Conservation (phyloP, 352 stramenopile genomes). For the Saprolegnia diclina region DNA sequence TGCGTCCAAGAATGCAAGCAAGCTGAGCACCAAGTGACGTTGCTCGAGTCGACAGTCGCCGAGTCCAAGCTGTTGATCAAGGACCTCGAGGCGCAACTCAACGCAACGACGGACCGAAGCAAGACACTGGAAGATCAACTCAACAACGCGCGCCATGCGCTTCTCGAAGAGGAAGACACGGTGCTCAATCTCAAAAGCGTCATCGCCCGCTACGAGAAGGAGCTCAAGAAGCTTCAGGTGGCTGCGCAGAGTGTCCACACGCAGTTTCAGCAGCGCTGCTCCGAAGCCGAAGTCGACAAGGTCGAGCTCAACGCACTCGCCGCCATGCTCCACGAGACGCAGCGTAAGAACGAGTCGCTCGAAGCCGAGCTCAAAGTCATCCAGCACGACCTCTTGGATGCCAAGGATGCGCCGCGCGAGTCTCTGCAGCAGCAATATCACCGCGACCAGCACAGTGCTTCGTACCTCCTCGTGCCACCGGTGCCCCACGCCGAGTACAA, state of each 20-base stretch:
- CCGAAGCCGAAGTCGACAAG: slow-evolving; percentile 20
- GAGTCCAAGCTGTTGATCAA: slow-evolving; percentile 32
- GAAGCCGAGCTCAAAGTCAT: slow-evolving; percentile 22
- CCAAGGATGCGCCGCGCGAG: not conserved
- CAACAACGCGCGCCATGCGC: slow-evolving; percentile 33
- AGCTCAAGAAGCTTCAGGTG: slow-evolving; percentile 53
- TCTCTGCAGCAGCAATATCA: no score
- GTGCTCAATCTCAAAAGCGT: slow-evolving; percentile 37
- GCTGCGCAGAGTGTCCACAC: slow-evolving; percentile 53
- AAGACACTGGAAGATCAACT: slow-evolving; percentile 34
- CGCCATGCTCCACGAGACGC: slow-evolving; percentile 18
- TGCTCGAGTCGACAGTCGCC: slow-evolving; percentile 27
- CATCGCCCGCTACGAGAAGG: slow-evolving; percentile 43
- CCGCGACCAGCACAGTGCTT: not conserved
- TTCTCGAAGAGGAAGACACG: slow-evolving; percentile 49
- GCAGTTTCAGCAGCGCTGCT: slow-evolving; percentile 40
- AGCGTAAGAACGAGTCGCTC: slow-evolving; percentile 21
- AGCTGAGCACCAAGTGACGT: slow-evolving; percentile 24
- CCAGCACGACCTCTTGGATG: slow-evolving; percentile 9
- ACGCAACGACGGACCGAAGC: slow-evolving; percentile 31
- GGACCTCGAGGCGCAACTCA: slow-evolving; percentile 34
- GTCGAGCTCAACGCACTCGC: slow-evolving; percentile 14
- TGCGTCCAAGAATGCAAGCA: slow-evolving; percentile 24
- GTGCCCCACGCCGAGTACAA: not conserved
- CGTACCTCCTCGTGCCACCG: not conserved